These are phyloP conservation scores for Fusarium anguioides DNA, from an alignment of 2,329 filamentous ascomycete species.

Conservation along the genomic window DNA sequence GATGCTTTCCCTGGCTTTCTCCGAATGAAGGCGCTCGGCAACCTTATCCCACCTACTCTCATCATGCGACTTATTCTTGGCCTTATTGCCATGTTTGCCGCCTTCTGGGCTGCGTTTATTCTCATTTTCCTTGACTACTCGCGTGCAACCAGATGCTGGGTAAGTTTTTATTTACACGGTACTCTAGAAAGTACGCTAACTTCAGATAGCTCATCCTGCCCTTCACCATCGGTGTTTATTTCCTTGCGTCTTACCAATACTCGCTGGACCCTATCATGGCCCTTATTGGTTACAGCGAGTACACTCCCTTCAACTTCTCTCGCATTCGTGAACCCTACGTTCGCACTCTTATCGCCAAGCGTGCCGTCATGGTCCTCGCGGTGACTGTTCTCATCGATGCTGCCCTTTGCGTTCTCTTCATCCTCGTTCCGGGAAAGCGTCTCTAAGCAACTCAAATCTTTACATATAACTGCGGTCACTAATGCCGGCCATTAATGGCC, in stretches of 20 bases:
- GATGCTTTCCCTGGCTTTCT: slow-evolving; percentile 99
- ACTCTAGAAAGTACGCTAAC: slow-evolving; percentile 16
- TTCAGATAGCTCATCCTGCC: slow-evolving; percentile 75
- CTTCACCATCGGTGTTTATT: slow-evolving; percentile 91
- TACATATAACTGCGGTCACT: slow-evolving; percentile 26
- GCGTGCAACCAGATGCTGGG: slow-evolving; percentile 82
- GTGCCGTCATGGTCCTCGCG: slow-evolving; percentile 82
- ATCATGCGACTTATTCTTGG: slow-evolving; percentile 88
- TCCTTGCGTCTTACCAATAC: slow-evolving; percentile 92
- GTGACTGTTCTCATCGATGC: slow-evolving; percentile 82
- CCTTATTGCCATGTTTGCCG: slow-evolving; percentile 84
- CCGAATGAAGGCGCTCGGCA: slow-evolving; percentile 93
- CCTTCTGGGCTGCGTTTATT: slow-evolving; percentile 92
- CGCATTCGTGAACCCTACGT: slow-evolving; percentile 92
- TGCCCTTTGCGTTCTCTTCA: slow-evolving; percentile 88
- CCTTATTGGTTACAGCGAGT: slow-evolving; percentile 90
- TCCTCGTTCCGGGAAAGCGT: slow-evolving; percentile 90
- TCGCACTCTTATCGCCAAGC: slow-evolving; percentile 83
- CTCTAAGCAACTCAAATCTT: slow-evolving; percentile 59
- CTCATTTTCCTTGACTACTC: slow-evolving; percentile 90
- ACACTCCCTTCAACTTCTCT: slow-evolving; percentile 93
- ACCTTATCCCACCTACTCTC: slow-evolving; percentile 90
- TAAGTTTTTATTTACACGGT: slow-evolving; percentile 59
- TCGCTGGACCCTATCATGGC: slow-evolving; percentile 93
- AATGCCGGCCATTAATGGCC: slow-evolving; percentile 43